These are phyloP conservation scores for Daldinia sp. DNA, from an alignment of 2,329 filamentous ascomycete species.

Conservation along the genomic window DNA sequence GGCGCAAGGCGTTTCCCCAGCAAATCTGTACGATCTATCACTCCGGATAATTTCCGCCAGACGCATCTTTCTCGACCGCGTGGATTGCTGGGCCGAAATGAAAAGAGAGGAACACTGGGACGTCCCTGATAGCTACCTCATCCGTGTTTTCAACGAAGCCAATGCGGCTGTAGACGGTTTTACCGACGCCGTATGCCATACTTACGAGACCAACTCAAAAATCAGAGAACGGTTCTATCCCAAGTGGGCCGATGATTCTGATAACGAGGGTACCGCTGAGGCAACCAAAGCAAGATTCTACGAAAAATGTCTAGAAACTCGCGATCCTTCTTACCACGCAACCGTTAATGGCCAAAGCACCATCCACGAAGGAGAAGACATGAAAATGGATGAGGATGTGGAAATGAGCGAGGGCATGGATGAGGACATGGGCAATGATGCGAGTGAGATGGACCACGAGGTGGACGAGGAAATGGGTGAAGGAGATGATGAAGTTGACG, in stretches of 20 bases:
- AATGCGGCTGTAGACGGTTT: background rate
- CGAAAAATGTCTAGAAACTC: background rate
- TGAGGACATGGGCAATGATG: background rate
- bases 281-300: background rate
- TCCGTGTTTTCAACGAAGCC: background rate
- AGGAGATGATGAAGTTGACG: background rate
- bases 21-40: constrained; percentile 5
- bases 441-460: background rate
- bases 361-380: background rate
- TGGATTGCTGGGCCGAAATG: background rate
- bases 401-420: background rate
- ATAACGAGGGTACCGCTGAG: background rate
- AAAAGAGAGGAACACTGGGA: background rate
- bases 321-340: background rate
- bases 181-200: background rate
- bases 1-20: background rate
- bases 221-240: background rate
- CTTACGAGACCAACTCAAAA: background rate
- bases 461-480: background rate
- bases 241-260: background rate
- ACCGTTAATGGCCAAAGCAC: background rate
- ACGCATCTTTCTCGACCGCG: background rate
- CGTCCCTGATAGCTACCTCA: background rate
- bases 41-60: constrained; percentile 8
- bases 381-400: background rate